Conservation (phyloP, 306 rosid genomes). For the Astragalus membranaceus region DNA sequence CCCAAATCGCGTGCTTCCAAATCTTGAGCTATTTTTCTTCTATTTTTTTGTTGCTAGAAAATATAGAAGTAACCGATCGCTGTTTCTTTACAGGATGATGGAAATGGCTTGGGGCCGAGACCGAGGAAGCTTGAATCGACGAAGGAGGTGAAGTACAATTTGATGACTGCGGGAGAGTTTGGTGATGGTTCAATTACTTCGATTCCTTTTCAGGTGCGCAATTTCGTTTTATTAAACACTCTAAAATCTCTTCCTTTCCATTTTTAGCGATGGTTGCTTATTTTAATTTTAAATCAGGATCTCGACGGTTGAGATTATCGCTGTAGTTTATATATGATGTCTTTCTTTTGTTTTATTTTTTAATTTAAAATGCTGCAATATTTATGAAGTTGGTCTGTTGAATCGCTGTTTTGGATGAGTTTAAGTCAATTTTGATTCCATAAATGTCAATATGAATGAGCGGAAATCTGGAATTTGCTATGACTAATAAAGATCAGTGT, state of each 20-base stretch:
- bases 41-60: not conserved
- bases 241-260: not conserved
- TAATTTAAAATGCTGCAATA: not conserved
- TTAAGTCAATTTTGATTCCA: slow-evolving; percentile 9
- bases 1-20: not conserved
- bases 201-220: slow-evolving; percentile 74
- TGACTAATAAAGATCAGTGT: not conserved
- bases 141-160: slow-evolving; percentile 22
- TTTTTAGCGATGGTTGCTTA: not conserved
- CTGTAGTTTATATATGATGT: not conserved
- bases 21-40: not conserved
- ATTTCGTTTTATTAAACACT: not conserved
- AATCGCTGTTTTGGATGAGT: not conserved
- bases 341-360: not conserved
- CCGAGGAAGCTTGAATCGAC: slow-evolving; percentile 42
- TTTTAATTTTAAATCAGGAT: slow-evolving; percentile 3
- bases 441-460: not conserved
- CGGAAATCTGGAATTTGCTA: not conserved
- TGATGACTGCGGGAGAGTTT: slow-evolving; percentile 52
- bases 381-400: slow-evolving; percentile 3
- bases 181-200: slow-evolving; percentile 63
- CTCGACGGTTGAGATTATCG: not conserved
- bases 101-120: slow-evolving; percentile 31
- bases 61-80: not conserved
- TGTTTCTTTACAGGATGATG: slow-evolving; percentile 39